These are phyloP conservation scores for Hemileccinum rubropunctum DNA, from an alignment of 768 basidiomycete genomes.

Conservation along the genomic window DNA sequence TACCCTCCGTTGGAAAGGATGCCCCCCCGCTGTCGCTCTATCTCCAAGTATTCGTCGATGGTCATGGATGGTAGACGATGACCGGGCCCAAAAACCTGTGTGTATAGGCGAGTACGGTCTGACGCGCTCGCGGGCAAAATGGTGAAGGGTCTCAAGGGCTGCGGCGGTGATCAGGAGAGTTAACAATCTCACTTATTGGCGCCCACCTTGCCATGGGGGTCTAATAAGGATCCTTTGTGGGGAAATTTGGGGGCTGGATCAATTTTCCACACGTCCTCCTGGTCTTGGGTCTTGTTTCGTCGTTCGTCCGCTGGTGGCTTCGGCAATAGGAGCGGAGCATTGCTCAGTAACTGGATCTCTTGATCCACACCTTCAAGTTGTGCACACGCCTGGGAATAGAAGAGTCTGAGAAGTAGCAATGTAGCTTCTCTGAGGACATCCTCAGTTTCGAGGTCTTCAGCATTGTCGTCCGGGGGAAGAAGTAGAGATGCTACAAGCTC, in stretches of 20 bases:
- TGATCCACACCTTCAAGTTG: slow-evolving; percentile 67
- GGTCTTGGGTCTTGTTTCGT: slow-evolving; percentile 38
- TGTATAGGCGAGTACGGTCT: slow-evolving; percentile 69
- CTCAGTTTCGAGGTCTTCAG: slow-evolving; percentile 58
- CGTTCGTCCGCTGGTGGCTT: slow-evolving; percentile 35
- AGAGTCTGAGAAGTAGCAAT: slow-evolving; percentile 69
- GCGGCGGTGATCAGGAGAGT: slow-evolving; percentile 8
- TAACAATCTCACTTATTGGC: not conserved
- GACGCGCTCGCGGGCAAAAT: slow-evolving; percentile 73
- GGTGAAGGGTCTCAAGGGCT: slow-evolving; percentile 92
- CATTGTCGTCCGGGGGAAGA: slow-evolving; percentile 37
- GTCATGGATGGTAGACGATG: slow-evolving; percentile 93
- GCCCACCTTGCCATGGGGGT: slow-evolving; percentile 71
- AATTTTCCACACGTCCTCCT: slow-evolving; percentile 69
- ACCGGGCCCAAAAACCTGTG: slow-evolving; percentile 80
- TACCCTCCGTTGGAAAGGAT: slow-evolving; percentile 88
- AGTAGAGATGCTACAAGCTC: slow-evolving; percentile 66
- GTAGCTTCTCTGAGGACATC: slow-evolving; percentile 64
- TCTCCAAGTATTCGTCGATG: slow-evolving; percentile 89
- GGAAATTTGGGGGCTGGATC: slow-evolving; percentile 50
- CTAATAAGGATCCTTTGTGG: slow-evolving; percentile 65
- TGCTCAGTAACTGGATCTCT: slow-evolving; percentile 67
- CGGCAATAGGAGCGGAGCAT: slow-evolving; percentile 41
- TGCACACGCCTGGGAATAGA: slow-evolving; percentile 64
- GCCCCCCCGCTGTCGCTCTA: slow-evolving; percentile 81